Base-by-base conservation (phyloP, 306 rosid species). In the Styphnolobium japonicum region DNA sequence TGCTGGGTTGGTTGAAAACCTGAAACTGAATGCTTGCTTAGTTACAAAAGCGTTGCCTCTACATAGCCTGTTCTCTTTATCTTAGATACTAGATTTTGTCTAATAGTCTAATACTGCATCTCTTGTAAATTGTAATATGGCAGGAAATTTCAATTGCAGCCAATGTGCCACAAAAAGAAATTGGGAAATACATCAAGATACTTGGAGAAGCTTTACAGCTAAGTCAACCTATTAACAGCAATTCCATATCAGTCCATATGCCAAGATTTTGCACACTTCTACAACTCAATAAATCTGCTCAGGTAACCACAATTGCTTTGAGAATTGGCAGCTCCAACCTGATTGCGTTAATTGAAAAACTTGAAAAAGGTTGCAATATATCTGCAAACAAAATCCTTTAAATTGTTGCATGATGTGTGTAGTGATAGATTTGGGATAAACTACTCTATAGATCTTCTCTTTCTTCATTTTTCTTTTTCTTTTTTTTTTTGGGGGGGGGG, bases 111-210 rank as follows among this genome's bases (percentile, higher is more conserved):
- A 79, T 46, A 80, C 81, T 77, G 76, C 33, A 12, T 68, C 23
- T 84, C 67, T 42, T 82, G 51, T 36, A 76, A 29, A 63, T 42
- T 82, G 51, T 36, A 76, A 29, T 71, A 40, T 81, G 72, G 33
- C 90, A 95, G 98, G 99, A 95, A 89, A 93, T 95, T 61, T 95
- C 99, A 19, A 93, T 89, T 81, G 99, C 99, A 11, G 99, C 98
- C 33, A 90, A 90, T 90, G 98, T 95, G 27, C 96, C 89, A 15
- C 97, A 93, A 84, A 90, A 93, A 88, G 99, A 95, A 71, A 95
- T 93, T 10, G 98, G 99, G 33, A 95, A 95, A 87, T 89, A 95
- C 83, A 95, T 95, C 88, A 95, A 95, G 94, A 95, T 95, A 79
- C 85, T 95, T 16, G 99, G 98, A 60, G 98, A 95, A 74, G 99